Evolutionary conservation across 2,329 filamentous ascomycete species (phyloP).

Genomic region (Xylariaceae sp.): DNA sequence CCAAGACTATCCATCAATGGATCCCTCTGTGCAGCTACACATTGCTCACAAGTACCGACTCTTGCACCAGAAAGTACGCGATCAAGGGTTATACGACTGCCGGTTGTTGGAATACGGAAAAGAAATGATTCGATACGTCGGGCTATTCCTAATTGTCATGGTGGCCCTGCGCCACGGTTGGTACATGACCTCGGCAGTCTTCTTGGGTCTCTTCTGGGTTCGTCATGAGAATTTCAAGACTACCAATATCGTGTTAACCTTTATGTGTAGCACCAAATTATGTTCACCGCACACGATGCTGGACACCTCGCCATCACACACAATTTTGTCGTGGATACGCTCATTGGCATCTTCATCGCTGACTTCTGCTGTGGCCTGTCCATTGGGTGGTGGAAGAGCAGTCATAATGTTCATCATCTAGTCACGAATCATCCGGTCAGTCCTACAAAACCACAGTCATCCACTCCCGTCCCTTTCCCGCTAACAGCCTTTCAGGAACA

Average conservation of each 20-base stretch:
- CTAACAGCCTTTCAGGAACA: slow-evolving; percentile 51
- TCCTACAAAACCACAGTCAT: background rate
- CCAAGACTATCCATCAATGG: slow-evolving; percentile 58
- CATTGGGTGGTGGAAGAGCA: slow-evolving; percentile 74
- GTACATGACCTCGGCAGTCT: slow-evolving; percentile 64
- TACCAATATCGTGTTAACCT: slow-evolving; percentile 28
- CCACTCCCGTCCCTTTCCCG: background rate
- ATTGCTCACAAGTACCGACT: slow-evolving; percentile 63
- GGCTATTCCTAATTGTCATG: slow-evolving; percentile 58
- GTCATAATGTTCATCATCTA: slow-evolving; percentile 72
- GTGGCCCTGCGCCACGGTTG: slow-evolving; percentile 55
- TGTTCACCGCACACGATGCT: slow-evolving; percentile 72
- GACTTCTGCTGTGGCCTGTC: slow-evolving; percentile 71
- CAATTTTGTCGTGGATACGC: slow-evolving; percentile 62
- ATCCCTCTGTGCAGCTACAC: slow-evolving; percentile 58
- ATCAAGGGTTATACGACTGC: slow-evolving; percentile 65
- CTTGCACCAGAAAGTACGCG: slow-evolving; percentile 61
- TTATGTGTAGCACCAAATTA: slow-evolving; percentile 64
- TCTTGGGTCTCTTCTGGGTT: slow-evolving; percentile 69
- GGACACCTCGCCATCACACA: slow-evolving; percentile 69
- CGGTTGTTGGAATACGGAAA: slow-evolving; percentile 64
- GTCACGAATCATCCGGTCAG: slow-evolving; percentile 66
- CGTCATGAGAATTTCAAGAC: slow-evolving; percentile 17
- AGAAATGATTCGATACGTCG: slow-evolving; percentile 61
- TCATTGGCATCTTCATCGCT: slow-evolving; percentile 68